phyloP scores from a whole-genome alignment of 192 early-diverging fungal species.

The Funneliformis mosseae region DNA sequence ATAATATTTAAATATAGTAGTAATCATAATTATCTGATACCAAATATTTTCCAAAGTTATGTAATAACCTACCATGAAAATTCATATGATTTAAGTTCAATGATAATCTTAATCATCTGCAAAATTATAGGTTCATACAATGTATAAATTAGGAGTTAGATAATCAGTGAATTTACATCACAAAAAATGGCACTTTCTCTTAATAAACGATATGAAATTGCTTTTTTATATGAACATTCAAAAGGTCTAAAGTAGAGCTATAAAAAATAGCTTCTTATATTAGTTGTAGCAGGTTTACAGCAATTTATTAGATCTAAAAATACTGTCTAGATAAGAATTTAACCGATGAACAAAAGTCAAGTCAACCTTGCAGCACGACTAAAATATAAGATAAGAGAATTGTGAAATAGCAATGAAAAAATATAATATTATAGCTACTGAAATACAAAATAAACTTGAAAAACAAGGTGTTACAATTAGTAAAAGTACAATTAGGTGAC shows the following conservation, averaged over 20 bases:
- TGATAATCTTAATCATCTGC: background rate
- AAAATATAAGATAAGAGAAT: background rate
- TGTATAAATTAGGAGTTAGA: background rate
- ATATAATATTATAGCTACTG: background rate
- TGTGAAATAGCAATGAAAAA: background rate
- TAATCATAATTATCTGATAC: no score
- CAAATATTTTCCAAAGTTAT: no score
- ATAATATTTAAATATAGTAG: no score
- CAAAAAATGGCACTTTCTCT: background rate
- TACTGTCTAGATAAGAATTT: background rate
- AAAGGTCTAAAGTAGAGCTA: background rate
- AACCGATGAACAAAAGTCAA: background rate
- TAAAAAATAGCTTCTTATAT: constrained; percentile 6
- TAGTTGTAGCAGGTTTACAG: background rate
- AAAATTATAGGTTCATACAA: constrained; percentile 6
- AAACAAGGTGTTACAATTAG: background rate
- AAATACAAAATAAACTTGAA: constrained; percentile 1
- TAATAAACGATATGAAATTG: background rate
- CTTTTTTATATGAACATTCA: background rate
- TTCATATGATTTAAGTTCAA: no score
- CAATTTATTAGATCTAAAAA: background rate
- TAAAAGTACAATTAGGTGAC: background rate
- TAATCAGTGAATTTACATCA: background rate
- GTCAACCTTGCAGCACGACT: background rate
- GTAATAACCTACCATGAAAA: no score